Conservation (phyloP, 176 grass and related monocot genomes). For the Thinopyrum elongatum region DNA sequence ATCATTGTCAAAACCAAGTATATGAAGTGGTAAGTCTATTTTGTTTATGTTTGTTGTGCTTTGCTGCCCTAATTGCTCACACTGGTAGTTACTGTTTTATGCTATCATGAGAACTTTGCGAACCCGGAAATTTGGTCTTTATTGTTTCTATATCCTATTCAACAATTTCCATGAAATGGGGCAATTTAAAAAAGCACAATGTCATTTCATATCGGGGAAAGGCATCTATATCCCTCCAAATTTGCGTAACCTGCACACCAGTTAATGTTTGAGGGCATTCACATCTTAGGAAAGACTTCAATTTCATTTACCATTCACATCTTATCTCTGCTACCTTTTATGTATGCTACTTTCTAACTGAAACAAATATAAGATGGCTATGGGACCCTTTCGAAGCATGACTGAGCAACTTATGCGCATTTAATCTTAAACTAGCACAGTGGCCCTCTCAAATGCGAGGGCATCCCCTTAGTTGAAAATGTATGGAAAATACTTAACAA, state of each 20-base stretch:
- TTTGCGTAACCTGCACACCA: not conserved
- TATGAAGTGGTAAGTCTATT: not conserved
- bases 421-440: not conserved
- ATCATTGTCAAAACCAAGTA: not conserved
- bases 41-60: not conserved
- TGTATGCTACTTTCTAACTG: not conserved
- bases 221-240: not conserved
- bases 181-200: not conserved
- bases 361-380: not conserved
- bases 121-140: not conserved
- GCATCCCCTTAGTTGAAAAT: too few species aligned
- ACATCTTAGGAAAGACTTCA: not conserved
- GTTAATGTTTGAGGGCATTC: not conserved
- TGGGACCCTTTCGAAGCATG: not conserved
- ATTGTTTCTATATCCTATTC: not conserved
- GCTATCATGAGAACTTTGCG: not conserved
- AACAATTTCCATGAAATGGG: not conserved
- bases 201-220: not conserved
- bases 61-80: not conserved
- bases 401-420: not conserved
- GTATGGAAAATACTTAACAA: too few species aligned
- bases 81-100: not conserved
- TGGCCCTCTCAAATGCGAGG: too few species aligned
- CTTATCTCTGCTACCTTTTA: not conserved
- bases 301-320: not conserved